Base-by-base conservation (phyloP, 225 moss, liverwort and hornwort species). In the Ulota crispa region DNA sequence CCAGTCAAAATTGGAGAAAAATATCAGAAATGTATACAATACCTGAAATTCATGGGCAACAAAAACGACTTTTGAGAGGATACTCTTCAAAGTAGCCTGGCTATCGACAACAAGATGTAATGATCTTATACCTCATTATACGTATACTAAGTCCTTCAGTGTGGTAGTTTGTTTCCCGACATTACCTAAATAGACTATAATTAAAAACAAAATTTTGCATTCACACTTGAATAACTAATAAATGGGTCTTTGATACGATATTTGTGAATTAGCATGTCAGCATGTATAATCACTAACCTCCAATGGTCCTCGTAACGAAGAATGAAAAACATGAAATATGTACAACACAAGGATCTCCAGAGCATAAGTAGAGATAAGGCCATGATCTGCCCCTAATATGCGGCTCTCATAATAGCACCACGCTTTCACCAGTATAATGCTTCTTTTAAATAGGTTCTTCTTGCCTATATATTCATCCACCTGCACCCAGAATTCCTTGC, bases 1-100 rank as follows among this genome's bases (percentile, higher is more conserved):
- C 97, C 97, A 97, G 80, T 97, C 93, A 83, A 97, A 95, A 89
- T 93, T 94, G 89, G 94, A 88, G 86, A 95, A 97, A 81, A 87
- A 92, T 52, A 90, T 86, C 68, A 97, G 83, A 78, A 97, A 97
- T 65, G 80, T 88, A 83, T 89, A 90, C 26, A 97, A 84, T 72
- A 97, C 97, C 97, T 97, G 92, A 71, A 55, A 60, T 64, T 62
- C 57, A 84, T 53, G 8, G 68, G 21, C 68, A 70, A 62, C 34
- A 74, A 67, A 70, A 30, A 80, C 11, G 70, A 70, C 85, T 12
- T 15, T 19, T 18, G 34, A 78, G 28, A 79, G 14, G 3, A 18
- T 8, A 24, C 21, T 68, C 57, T 54, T 36, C 37, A 7, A 36
- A 71, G 14, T 37, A 26, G 50, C 31, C 21, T n/a, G 41, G 41